Conservation (phyloP, 495 filamentous ascomycete genomes). For the Trichoderma asperelloides region DNA sequence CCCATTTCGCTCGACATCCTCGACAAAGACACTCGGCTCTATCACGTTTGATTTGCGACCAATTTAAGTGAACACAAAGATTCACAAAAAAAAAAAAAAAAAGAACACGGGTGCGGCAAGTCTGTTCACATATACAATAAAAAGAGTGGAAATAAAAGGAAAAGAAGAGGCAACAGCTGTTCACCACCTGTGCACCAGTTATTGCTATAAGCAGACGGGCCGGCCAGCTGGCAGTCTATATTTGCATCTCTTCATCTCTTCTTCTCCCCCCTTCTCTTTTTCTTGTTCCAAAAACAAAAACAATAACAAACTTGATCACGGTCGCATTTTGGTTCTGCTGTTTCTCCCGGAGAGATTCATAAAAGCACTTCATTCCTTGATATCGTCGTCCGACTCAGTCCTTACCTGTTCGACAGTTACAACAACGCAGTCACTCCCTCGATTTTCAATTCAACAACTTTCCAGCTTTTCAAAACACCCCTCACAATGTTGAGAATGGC, state of each 20-base stretch:
- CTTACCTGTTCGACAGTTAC: neutral
- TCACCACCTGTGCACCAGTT: neutral
- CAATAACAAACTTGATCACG: slow-evolving; percentile 3
- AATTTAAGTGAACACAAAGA: neutral
- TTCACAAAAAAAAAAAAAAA: neutral
- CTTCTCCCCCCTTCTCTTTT: neutral
- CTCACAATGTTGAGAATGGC: neutral
- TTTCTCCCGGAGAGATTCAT: neutral
- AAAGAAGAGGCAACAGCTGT: neutral
- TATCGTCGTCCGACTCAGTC: neutral
- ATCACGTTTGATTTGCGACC: neutral
- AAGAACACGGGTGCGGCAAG: neutral
- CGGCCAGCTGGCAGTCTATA: neutral
- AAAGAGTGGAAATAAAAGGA: neutral
- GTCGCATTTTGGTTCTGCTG: slow-evolving; percentile 1
- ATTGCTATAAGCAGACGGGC: neutral
- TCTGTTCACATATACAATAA: neutral
- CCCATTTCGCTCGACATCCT: neutral
- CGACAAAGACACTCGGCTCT: neutral
- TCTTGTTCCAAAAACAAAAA: slow-evolving; percentile 1
- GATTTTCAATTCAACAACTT: neutral
- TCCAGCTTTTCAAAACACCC: neutral
- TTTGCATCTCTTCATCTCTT: neutral
- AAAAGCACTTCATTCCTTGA: neutral
- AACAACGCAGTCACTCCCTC: neutral